Base-by-base conservation (phyloP, 2,329 filamentous ascomycete genomes). In the Fusarium sp. region DNA sequence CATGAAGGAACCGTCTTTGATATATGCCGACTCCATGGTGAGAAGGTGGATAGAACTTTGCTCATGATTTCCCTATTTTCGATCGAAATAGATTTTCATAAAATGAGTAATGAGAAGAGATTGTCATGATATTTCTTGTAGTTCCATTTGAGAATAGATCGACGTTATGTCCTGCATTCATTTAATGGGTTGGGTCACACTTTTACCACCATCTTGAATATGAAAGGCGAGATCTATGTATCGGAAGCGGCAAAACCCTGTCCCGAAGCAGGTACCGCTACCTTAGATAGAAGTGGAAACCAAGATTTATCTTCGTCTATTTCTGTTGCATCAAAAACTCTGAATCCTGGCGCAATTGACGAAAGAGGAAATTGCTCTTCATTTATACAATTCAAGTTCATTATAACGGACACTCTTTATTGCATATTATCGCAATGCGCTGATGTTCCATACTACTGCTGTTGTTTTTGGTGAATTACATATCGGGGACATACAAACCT, bases 161-260 rank as follows among this genome's bases (percentile, higher is more conserved):
- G 62, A 65, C 59, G 59, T 55, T 29, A 53, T 70, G 56, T 50
- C 59, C 56, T 64, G 45, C 49, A 68, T 61, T 59, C 27, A n/a
- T 25, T 33, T 22, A 38, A 53, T 55, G 29, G 18, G 35, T 45
- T 36, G 49, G 38, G 29, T 60, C 31, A 41, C 41, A 49, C 45
- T 49, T 49, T 31, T 56, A 44, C 39, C 38, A 39, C 44, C 31
- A 53, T 62, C 52, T 41, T 39, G 18, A 18, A 35, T 15, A 38
- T 64, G 31, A 55, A n/a, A 29, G 35, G 35, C 27, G 49, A 57
- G 59, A 64, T 57, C 27, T 31, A 29, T 47, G 33, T 18, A 38
- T 47, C 74, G 75, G 75, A 63, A 52, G 39, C 76, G 77, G 76
- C 58, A 60, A 74, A 77, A 78, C 75, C 53, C 50, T 62, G 50